phyloP scores from a whole-genome alignment of 192 early-diverging fungal species.

The Spizellomyces sp. region DNA sequence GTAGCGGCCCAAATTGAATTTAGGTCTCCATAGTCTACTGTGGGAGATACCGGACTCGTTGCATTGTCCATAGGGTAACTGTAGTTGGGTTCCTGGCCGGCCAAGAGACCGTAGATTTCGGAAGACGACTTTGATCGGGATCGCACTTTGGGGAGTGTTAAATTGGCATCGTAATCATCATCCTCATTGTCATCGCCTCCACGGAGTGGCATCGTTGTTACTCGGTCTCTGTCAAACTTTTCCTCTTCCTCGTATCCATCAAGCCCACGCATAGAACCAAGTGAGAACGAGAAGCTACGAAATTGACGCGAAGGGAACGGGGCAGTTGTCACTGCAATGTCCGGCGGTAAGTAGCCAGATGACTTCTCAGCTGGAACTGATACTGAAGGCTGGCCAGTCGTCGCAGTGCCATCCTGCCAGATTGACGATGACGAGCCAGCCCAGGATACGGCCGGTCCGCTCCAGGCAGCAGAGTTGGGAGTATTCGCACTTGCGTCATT shows the following conservation, averaged over 20 bases:
- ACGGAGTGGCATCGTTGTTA: constrained; percentile 41
- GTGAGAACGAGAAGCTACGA: constrained; percentile 65
- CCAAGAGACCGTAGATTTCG: constrained; percentile 63
- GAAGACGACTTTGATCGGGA: constrained; percentile 67
- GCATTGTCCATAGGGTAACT: constrained; percentile 34
- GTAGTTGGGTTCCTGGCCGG: constrained; percentile 42
- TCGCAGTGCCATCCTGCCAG: constrained; percentile 26
- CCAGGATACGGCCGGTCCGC: constrained; percentile 10
- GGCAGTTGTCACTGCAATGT: constrained; percentile 15
- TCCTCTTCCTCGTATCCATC: constrained; percentile 14
- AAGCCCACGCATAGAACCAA: constrained; percentile 53
- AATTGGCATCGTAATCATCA: constrained; percentile 39
- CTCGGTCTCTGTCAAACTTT: constrained; percentile 8
- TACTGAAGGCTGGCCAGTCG: constrained; percentile 28
- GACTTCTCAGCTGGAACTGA: constrained; percentile 29
- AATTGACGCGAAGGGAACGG: constrained; percentile 48
- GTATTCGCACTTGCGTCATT: constrained; percentile 11
- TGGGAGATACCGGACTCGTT: constrained; percentile 40
- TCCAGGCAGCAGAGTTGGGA: constrained; percentile 7
- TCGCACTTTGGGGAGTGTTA: constrained; percentile 50
- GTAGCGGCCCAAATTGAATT: constrained; percentile 54
- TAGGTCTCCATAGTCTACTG: constrained; percentile 54
- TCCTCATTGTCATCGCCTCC: constrained; percentile 56
- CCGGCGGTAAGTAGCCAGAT: constrained; percentile 32
- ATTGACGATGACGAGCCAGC: constrained; percentile 22